phyloP scores from a whole-genome alignment of 768 basidiomycete genomes.

The Stropharia rugosoannulata region DNA sequence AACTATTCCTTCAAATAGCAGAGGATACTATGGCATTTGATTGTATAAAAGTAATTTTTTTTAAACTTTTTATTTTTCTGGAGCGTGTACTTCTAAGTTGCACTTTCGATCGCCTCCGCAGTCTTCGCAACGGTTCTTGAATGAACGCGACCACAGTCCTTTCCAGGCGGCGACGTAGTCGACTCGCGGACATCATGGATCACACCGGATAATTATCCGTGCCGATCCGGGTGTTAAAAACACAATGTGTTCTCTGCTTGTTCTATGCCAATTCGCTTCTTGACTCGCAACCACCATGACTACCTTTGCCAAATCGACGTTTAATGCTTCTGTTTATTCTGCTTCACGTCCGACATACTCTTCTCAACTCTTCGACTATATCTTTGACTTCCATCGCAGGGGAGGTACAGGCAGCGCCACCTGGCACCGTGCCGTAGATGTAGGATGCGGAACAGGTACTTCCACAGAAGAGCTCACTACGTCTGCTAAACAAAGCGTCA shows the following conservation, averaged over 20 bases:
- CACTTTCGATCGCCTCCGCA: too few species aligned
- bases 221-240: too few species aligned
- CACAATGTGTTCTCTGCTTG: not conserved
- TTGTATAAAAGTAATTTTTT: constrained; percentile 1
- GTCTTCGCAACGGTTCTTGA: too few species aligned
- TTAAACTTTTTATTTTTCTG: not conserved
- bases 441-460: constrained; percentile 84
- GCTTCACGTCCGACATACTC: constrained; percentile 76
- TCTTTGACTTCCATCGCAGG: constrained; percentile 56
- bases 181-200: too few species aligned
- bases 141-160: too few species aligned
- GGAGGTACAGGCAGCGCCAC: constrained; percentile 16
- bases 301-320: constrained; percentile 70
- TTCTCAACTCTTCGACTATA: constrained; percentile 54
- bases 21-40: not conserved
- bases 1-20: constrained; percentile 1
- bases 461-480: not conserved
- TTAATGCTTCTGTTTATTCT: constrained; percentile 68
- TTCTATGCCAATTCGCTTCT: not conserved
- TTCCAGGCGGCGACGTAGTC: too few species aligned
- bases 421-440: constrained; percentile 66
- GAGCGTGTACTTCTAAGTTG: not conserved
- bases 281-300: constrained; percentile 48
- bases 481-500: constrained; percentile 21
- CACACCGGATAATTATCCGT: too few species aligned